Base-by-base conservation (phyloP, 2,329 filamentous ascomycete genomes). In the Amphichorda felina region DNA sequence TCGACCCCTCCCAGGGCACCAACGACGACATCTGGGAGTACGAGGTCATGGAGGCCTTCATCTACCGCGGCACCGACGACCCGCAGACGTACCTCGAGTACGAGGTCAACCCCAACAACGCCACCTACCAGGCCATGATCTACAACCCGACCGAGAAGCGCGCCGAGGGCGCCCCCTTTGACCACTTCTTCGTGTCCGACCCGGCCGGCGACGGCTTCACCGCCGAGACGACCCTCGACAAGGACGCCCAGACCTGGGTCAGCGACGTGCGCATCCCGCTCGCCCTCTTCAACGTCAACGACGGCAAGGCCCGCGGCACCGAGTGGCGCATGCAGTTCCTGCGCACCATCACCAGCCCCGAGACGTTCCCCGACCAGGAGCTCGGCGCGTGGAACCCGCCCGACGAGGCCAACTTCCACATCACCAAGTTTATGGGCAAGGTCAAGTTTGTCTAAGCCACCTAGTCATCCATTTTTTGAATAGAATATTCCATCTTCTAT, bases 251-350 rank as follows among this genome's bases (percentile, higher is more conserved):
- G 35, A 54, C 44, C 8, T 70, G 66, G 66, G 43, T 50, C 2
- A 67, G 64, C 32, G 40, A 51, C 3, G 56, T 56, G 5, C 47
- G 40, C 18, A 61, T 70, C 27, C 66, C 66, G 0, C 49, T 69
- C n/a, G 63, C 55, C 3, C 49, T 69, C 8, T 70, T 69, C 53
- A 68, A 68, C 37, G 60, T 69, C 18, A 60, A 68, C 37, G 39
- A 49, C 4, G 61, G 62, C 28, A 39, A 48, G 41, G 63, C 61
- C 2, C 48, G 51, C 40, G 61, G 61, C 16, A 68, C 63, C 1
- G 36, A 53, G 40, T 70, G 66, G 66, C 55, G 66, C 38, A 68
- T 69, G 64, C 68, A 70, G 45, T 70, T 70, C 42, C 65, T 70
- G 49, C 56, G 66, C 30, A 69, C 63, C 3, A 47, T 66, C 21